A percentile compares a stretch with the other conserved stretches of the same genome.
Evolutionary conservation across 345 rosid genomes (phyloP).

Genomic region (Draba incana): DNA sequence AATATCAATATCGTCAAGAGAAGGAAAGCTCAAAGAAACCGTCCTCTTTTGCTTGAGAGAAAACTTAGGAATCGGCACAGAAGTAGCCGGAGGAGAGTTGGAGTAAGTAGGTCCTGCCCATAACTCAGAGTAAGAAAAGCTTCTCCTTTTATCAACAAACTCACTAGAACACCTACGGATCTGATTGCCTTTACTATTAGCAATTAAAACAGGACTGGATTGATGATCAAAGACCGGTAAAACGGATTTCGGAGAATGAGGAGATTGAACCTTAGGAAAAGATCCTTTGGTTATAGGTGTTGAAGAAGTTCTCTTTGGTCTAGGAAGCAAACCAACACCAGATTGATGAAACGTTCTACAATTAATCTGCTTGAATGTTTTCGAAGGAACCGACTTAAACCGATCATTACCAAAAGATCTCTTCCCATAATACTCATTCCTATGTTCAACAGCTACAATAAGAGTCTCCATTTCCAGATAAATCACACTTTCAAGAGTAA

Average conservation of each 20-base stretch:
- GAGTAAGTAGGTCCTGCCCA: constrained; percentile 99
- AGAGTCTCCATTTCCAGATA: constrained; percentile 70
- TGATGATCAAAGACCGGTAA: constrained; percentile 18
- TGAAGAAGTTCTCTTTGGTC: constrained; percentile 49
- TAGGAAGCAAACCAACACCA: constrained; percentile 75
- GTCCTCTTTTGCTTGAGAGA: constrained; percentile 67
- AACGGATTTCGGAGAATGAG: constrained; percentile 38
- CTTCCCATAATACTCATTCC: constrained; percentile 59
- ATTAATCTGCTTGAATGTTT: constrained; percentile 59
- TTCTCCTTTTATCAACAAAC: constrained; percentile 41
- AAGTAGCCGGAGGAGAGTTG: constrained; percentile 93
- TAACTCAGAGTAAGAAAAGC: constrained; percentile 61
- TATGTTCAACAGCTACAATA: constrained; percentile 66
- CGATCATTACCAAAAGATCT: constrained; percentile 49
- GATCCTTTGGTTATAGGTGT: constrained; percentile 42
- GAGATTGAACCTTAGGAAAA: constrained; percentile 30
- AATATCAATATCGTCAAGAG: constrained; percentile 40
- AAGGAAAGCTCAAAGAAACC: constrained; percentile 61
- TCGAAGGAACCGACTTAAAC: constrained; percentile 58
- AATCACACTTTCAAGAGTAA: constrained; percentile 3
- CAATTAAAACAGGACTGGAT: constrained; percentile 63
- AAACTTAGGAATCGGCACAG: constrained; percentile 90
- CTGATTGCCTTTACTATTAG: constrained; percentile 28
- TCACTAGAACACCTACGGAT: constrained; percentile 42
- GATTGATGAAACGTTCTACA: constrained; percentile 81